Conservation (phyloP, 495 filamentous ascomycete species). For the Aspergillus baeticus region DNA sequence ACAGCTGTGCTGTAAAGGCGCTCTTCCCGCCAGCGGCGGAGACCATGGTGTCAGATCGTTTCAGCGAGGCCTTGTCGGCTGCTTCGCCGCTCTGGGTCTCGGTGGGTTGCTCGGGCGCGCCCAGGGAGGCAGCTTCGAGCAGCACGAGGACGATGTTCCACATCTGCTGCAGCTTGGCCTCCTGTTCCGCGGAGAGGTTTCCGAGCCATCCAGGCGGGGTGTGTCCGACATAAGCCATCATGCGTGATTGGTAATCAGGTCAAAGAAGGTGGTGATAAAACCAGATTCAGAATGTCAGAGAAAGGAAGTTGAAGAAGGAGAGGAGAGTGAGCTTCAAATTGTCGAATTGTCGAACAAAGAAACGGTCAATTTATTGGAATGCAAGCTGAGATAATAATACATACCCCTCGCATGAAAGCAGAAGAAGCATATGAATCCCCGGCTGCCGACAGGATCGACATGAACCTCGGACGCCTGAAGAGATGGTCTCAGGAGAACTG, state of each 20-base stretch:
- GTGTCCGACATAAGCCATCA: slow-evolving; percentile 12
- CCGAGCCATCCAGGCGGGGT: slow-evolving; percentile 70
- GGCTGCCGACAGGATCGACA: slow-evolving; percentile 13
- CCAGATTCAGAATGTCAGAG: background rate
- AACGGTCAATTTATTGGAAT: background rate
- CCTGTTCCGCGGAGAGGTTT: slow-evolving; percentile 78
- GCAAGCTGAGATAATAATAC: background rate
- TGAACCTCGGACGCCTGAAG: slow-evolving; percentile 12
- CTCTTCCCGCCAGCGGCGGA: slow-evolving; percentile 23
- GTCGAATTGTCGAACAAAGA: background rate
- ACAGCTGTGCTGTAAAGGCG: slow-evolving; percentile 19
- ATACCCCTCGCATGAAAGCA: slow-evolving; percentile 2
- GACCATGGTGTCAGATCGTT: slow-evolving; percentile 27
- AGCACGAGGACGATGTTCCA: slow-evolving; percentile 75
- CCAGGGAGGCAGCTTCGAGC: slow-evolving; percentile 50
- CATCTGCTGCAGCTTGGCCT: slow-evolving; percentile 77
- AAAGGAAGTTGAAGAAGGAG: background rate
- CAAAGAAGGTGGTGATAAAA: background rate
- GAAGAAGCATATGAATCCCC: slow-evolving; percentile 15
- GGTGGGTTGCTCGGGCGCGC: slow-evolving; percentile 16
- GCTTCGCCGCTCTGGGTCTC: slow-evolving; percentile 11
- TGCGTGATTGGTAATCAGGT: background rate
- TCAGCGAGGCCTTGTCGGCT: slow-evolving; percentile 12
- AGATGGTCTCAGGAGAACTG: background rate
- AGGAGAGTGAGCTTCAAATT: background rate